Conservation (phyloP, 2,329 filamentous ascomycete species). For the Talaromyces piceae region DNA sequence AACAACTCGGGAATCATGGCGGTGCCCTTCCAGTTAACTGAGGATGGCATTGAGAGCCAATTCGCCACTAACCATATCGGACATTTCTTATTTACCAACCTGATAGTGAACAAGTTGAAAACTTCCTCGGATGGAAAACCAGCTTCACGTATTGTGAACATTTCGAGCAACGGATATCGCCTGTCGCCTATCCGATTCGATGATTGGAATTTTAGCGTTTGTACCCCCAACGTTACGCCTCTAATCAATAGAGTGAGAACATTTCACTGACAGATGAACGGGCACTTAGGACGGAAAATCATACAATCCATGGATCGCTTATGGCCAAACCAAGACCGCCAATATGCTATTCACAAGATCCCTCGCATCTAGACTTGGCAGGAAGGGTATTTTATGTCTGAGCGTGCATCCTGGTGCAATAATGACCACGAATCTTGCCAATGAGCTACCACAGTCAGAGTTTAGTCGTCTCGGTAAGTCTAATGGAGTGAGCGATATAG, state of each 20-base stretch:
- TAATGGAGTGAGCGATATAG: background rate
- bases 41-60: slow-evolving; percentile 32
- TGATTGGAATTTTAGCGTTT: slow-evolving; percentile 40
- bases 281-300: slow-evolving; percentile 19
- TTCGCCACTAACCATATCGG: slow-evolving; percentile 34
- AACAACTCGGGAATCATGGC: slow-evolving; percentile 40
- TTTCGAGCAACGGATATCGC: slow-evolving; percentile 40
- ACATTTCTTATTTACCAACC: slow-evolving; percentile 34
- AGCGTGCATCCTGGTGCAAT: slow-evolving; percentile 11
- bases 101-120: slow-evolving; percentile 27
- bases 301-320: slow-evolving; percentile 30
- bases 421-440: background rate
- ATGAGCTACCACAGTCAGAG: background rate
- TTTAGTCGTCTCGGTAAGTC: slow-evolving; percentile 1
- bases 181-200: slow-evolving; percentile 36
- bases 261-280: background rate
- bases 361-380: slow-evolving; percentile 7
- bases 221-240: background rate
- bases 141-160: slow-evolving; percentile 34
- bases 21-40: slow-evolving; percentile 19
- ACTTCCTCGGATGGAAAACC: slow-evolving; percentile 11
- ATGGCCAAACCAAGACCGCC: slow-evolving; percentile 29
- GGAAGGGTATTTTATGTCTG: slow-evolving; percentile 1
- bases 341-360: slow-evolving; percentile 11
- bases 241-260: background rate